Evolutionary conservation across 139 green algal genomes (phyloP).

Genomic region (Deuterostichococcus epilithicus): DNA sequence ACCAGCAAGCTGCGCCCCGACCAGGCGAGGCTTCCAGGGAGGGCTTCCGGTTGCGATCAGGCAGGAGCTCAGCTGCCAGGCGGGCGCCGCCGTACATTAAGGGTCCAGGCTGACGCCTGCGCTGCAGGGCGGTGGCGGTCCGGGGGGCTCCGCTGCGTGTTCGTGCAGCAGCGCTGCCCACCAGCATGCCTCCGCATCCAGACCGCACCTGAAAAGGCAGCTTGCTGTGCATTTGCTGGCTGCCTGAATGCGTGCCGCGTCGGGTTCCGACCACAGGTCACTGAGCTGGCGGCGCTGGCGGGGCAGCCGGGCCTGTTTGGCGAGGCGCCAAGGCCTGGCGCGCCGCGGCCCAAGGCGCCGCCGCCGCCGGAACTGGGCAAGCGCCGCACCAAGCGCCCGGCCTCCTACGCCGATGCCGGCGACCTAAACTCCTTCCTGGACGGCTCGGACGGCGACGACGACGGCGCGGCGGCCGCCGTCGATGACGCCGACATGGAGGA

Average conservation of each 20-base stretch:
- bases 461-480: not conserved
- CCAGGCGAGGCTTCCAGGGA: not conserved
- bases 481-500: slow-evolving; percentile 32
- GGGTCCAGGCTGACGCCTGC: too few species aligned
- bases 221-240: too few species aligned
- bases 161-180: too few species aligned
- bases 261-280: not conserved
- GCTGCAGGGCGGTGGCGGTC: too few species aligned
- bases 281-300: slow-evolving; percentile 20
- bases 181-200: too few species aligned
- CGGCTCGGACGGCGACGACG: not conserved
- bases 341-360: not conserved
- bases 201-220: too few species aligned
- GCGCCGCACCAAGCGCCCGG: not conserved
- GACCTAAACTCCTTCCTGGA: not conserved
- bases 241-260: too few species aligned
- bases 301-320: slow-evolving; percentile 11
- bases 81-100: too few species aligned
- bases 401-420: not conserved
- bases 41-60: too few species aligned
- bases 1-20: slow-evolving; percentile 16
- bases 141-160: too few species aligned
- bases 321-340: not conserved
- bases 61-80: too few species aligned
- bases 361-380: not conserved